Evolutionary conservation across 2,329 filamentous ascomycete species (phyloP), one percentile per base, ranked within the genome.

Genomic region (Ustilaginoidea virens): DNA sequence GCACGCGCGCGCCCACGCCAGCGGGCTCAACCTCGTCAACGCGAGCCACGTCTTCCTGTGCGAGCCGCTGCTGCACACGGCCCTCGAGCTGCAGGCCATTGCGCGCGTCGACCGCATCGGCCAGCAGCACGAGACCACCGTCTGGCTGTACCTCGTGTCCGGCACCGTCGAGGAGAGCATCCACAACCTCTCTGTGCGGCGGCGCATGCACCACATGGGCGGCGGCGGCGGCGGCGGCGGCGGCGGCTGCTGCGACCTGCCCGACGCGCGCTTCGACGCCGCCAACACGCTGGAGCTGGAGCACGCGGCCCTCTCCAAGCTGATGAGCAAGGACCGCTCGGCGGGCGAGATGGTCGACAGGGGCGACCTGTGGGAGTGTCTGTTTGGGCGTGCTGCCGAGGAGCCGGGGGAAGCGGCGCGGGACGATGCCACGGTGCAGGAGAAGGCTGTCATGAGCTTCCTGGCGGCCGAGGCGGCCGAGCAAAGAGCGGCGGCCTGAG

Each of bases 41-140:
- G 90, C 87, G 4, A 93, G 74, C 27, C 85, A 96, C 46, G 85
- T 96, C 2, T 92, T 96, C 46, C 66, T 98, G 4, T 93, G 85
- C 49, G 90, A 98, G 47, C 90, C 90, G 3, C 61, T 96, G 4
- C 73, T 96, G 41, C 93, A 96, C 46, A 87, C 87, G 0, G 85
- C 86, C 0, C 72, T 98, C 11, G 90, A 96, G 52, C 64, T 96
- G 7, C 90, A 98, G 51, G 87, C 86, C 10, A 92, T 96, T 44
- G 86, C 87, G 1, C 78, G 90, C 32, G 86, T 98, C 2, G 85
- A 98, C 48, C 74, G 90, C 20, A 98, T 98, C 37, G 90, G 90
- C 0, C 90, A 96, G 52, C 66, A 76, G 37, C 74, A 80, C 29
- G 68, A 80, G 39, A 98, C 90, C 1, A 93, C 82, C 0, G 85